Conservation (phyloP, 2,329 filamentous ascomycete species). For the Monosporascus sp. region DNA sequence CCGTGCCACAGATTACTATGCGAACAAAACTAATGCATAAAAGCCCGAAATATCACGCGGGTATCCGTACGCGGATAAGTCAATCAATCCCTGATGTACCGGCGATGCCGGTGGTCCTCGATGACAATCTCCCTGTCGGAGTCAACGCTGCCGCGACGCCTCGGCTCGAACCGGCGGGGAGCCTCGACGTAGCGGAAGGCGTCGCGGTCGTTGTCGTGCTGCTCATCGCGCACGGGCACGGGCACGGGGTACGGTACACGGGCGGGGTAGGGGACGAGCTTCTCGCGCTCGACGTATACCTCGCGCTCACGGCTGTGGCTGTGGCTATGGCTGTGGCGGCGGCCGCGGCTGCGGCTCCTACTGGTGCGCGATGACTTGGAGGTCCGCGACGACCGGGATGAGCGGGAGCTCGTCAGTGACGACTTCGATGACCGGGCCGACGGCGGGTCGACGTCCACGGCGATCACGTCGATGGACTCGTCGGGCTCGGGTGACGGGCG, state of each 20-base stretch:
- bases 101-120: slow-evolving; percentile 24
- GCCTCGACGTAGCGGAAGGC: slow-evolving; percentile 50
- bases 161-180: slow-evolving; percentile 33
- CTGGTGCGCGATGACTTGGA: slow-evolving; percentile 20
- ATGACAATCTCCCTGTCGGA: slow-evolving; percentile 24
- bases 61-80: too few relatives aligned
- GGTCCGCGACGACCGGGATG: slow-evolving; percentile 17
- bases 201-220: slow-evolving; percentile 33
- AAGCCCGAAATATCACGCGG: too few relatives aligned
- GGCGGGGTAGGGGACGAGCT: slow-evolving; percentile 36
- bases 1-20: too few relatives aligned
- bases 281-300: slow-evolving; percentile 48
- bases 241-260: slow-evolving; percentile 38
- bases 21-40: too few relatives aligned
- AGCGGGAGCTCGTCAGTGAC: slow-evolving; percentile 18
- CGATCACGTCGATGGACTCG: slow-evolving; percentile 36
- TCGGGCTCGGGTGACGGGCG: slow-evolving; percentile 12
- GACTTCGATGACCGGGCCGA: slow-evolving; percentile 17
- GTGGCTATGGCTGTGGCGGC: slow-evolving; percentile 17
- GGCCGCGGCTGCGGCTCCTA: slow-evolving; percentile 19
- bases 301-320: slow-evolving; percentile 34
- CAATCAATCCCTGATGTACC: slow-evolving; percentile 21
- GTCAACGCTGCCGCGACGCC: slow-evolving; percentile 27
- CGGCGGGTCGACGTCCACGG: slow-evolving; percentile 36
- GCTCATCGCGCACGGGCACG: slow-evolving; percentile 36